phyloP scores from a whole-genome alignment of 345 rosid species.

The Physaria fendleri region DNA sequence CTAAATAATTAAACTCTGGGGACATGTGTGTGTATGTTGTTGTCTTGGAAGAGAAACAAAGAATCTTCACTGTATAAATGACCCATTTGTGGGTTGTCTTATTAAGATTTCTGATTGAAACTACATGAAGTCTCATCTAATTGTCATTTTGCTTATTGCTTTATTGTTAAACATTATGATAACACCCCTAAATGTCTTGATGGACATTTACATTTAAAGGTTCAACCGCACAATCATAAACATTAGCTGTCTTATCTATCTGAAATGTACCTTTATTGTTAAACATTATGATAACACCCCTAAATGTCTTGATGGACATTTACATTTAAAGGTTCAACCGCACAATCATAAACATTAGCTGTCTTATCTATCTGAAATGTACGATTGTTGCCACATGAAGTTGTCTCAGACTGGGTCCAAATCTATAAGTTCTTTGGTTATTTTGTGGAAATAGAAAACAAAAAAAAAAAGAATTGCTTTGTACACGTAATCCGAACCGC shows the following conservation, averaged over 20 bases:
- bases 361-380: conserved; percentile 24
- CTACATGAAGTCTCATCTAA: conserved; percentile 23
- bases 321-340: conserved; percentile 18
- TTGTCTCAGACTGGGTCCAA: conserved; percentile 26
- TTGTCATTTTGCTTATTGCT: conserved; percentile 11
- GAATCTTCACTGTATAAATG: conserved; percentile 23
- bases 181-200: too few relatives aligned
- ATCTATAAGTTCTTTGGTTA: neutral
- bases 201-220: too few relatives aligned
- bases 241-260: conserved; percentile 27
- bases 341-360: conserved; percentile 23
- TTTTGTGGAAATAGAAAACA: neutral
- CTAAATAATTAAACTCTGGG: neutral
- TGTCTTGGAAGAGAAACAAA: conserved; percentile 24
- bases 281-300: too few relatives aligned
- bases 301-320: too few relatives aligned
- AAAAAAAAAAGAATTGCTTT: neutral
- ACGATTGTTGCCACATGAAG: conserved; percentile 24
- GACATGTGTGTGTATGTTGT: conserved; percentile 22
- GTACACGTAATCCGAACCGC: conserved; percentile 20
- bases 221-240: conserved; percentile 23
- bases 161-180: neutral
- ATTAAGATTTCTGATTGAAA: conserved; percentile 25
- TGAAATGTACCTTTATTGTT: conserved; percentile 20
- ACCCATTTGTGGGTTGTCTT: conserved; percentile 23